Conservation (phyloP, 2,329 filamentous ascomycete genomes). For the Sporothrix phasma region DNA sequence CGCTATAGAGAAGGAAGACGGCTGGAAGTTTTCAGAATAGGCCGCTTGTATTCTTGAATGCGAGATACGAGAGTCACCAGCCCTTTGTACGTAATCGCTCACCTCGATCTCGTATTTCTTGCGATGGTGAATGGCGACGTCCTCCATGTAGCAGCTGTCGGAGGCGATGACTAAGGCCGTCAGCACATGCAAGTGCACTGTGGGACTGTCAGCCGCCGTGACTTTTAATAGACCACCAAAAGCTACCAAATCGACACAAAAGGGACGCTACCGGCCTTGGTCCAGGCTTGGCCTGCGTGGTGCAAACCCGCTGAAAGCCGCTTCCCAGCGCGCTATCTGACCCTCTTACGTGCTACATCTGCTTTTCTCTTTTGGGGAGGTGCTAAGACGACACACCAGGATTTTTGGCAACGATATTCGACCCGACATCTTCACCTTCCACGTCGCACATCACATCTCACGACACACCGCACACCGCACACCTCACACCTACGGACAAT, state of each 20-base stretch:
- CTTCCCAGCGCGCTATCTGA: background rate
- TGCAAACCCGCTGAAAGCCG: background rate
- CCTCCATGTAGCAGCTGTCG: background rate
- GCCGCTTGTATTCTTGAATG: too few relatives aligned
- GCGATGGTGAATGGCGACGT: background rate
- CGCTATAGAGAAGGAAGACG: too few relatives aligned
- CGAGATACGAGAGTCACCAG: background rate
- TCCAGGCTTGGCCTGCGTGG: background rate
- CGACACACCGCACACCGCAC: background rate
- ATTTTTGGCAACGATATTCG: too few relatives aligned
- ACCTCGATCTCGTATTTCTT: conserved; percentile 5
- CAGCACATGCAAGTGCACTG: background rate
- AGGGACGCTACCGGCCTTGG: background rate
- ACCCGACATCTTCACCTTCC: background rate
- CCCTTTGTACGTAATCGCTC: background rate
- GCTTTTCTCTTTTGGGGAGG: conserved; percentile 8
- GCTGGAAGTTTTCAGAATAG: too few relatives aligned
- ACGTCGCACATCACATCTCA: background rate
- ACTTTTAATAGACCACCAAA: too few relatives aligned
- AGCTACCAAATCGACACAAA: background rate
- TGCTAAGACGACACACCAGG: conserved; percentile 1
- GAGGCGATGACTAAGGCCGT: background rate
- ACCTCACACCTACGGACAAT: background rate
- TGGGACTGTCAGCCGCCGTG: background rate
- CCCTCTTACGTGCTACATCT: background rate